A percentile compares a stretch with the other conserved stretches of the same genome.
These are phyloP conservation scores for Rhodomyrtus psidioides DNA, from an alignment of 441 rosid genomes.

Conservation along the genomic window DNA sequence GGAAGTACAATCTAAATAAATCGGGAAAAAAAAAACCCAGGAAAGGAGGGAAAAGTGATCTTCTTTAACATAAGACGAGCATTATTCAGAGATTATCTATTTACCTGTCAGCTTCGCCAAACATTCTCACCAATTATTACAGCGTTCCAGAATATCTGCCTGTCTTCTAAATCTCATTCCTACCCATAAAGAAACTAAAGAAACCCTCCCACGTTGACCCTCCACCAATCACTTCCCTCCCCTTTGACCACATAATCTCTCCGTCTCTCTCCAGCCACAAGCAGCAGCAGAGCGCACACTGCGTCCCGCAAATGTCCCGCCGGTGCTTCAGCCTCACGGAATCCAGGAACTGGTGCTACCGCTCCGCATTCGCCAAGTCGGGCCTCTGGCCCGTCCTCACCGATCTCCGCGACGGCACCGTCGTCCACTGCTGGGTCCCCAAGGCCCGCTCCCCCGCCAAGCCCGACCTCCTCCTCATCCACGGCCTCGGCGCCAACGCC, in stretches of 20 bases:
- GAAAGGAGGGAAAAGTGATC: not conserved
- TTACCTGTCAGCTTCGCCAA: not conserved
- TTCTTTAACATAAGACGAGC: not conserved
- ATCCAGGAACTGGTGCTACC: conserved; percentile 34
- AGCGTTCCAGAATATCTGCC: not conserved
- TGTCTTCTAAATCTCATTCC: not conserved
- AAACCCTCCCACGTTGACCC: not conserved
- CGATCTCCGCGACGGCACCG: conserved; percentile 60
- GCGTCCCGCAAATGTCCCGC: not conserved
- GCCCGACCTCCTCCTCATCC: conserved; percentile 8
- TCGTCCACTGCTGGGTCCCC: conserved; percentile 77
- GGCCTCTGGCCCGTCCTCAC: conserved; percentile 49
- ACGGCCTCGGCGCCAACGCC: conserved; percentile 14
- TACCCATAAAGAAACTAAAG: not conserved
- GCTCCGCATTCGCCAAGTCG: conserved; percentile 30
- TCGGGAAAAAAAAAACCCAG: not conserved
- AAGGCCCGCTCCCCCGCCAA: not conserved
- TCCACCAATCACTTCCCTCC: not conserved
- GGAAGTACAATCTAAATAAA: not conserved
- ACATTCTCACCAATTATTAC: too few relatives aligned
- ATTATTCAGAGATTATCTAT: not conserved
- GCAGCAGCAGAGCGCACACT: not conserved
- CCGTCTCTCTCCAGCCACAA: not conserved
- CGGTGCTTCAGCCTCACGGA: conserved; percentile 60
- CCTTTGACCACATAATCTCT: not conserved